These are phyloP conservation scores for Fraxinus sp. DNA, from an alignment of 305 asterid genomes.

Conservation along the genomic window DNA sequence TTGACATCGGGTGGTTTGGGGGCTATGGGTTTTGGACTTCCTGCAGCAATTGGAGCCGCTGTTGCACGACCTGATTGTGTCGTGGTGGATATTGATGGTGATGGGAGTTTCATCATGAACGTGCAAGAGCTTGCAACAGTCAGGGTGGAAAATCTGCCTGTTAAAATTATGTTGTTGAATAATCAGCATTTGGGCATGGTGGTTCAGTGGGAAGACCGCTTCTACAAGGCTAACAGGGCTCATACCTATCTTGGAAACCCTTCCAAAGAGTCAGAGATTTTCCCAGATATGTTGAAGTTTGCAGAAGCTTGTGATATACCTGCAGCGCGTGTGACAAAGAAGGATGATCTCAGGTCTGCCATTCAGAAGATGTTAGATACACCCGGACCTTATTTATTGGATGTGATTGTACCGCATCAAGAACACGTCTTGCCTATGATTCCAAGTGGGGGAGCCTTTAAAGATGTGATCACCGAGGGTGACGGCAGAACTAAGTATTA, in stretches of 20 bases:
- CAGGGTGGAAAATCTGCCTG: slow-evolving; percentile 44
- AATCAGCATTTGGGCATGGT: slow-evolving; percentile 58
- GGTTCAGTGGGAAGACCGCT: slow-evolving; percentile 52
- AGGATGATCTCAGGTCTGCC: slow-evolving; percentile 31
- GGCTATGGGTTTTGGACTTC: slow-evolving; percentile 54
- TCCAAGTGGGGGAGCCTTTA: slow-evolving; percentile 39
- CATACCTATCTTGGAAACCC: slow-evolving; percentile 50
- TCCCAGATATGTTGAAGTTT: slow-evolving; percentile 50
- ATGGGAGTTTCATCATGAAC: slow-evolving; percentile 55
- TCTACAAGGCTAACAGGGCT: slow-evolving; percentile 44
- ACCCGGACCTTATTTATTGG: slow-evolving; percentile 53
- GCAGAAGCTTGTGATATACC: slow-evolving; percentile 51
- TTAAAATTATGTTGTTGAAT: slow-evolving; percentile 45
- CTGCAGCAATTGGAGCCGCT: slow-evolving; percentile 55
- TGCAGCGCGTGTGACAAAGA: slow-evolving; percentile 38
- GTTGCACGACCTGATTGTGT: slow-evolving; percentile 43
- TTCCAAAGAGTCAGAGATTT: slow-evolving; percentile 28
- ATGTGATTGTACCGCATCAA: slow-evolving; percentile 48
- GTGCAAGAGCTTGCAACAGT: slow-evolving; percentile 50
- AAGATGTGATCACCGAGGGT: slow-evolving; percentile 45
- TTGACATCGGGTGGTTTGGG: slow-evolving; percentile 49
- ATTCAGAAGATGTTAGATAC: slow-evolving; percentile 47
- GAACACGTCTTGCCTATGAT: slow-evolving; percentile 49
- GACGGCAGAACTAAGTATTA: slow-evolving; percentile 38
- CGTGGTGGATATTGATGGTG: slow-evolving; percentile 54